A percentile compares a stretch with the other conserved stretches of the same genome.
Conservation (phyloP, 2,329 filamentous ascomycete genomes). For the Cercospora sp. region DNA sequence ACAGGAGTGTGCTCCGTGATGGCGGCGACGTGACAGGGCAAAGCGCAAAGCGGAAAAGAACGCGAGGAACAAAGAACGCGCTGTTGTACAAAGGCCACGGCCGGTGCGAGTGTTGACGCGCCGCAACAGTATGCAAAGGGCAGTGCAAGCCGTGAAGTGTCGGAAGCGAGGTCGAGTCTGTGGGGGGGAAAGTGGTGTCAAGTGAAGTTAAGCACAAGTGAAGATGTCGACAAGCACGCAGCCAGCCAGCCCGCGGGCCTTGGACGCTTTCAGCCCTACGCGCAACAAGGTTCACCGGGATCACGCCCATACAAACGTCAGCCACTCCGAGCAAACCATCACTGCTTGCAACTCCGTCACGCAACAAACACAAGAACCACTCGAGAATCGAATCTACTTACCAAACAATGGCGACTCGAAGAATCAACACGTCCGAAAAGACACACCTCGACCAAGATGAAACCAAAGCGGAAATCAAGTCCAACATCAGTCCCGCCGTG, state of each 20-base stretch:
- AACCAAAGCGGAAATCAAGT: slow-evolving; percentile 47
- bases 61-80: slow-evolving; percentile 6
- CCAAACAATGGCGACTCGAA: slow-evolving; percentile 64
- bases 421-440: slow-evolving; percentile 66
- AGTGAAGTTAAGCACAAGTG: slow-evolving; percentile 5
- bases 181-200: neutral
- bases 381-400: neutral
- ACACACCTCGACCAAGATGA: slow-evolving; percentile 55
- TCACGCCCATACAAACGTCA: neutral
- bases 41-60: slow-evolving; percentile 12
- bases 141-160: neutral
- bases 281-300: neutral
- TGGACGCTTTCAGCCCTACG: slow-evolving; percentile 7
- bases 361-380: slow-evolving; percentile 26
- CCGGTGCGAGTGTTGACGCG: neutral
- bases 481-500: slow-evolving; percentile 78
- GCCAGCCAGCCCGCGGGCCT: neutral
- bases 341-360: neutral
- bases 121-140: neutral
- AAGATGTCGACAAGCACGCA: slow-evolving; percentile 3
- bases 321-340: slow-evolving; percentile 5
- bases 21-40: slow-evolving; percentile 8
- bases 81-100: neutral
- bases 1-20: slow-evolving; percentile 7
- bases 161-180: neutral